These are phyloP conservation scores for Colletotrichum ledebouriae DNA, from an alignment of 2,329 filamentous ascomycete species.

Conservation along the genomic window DNA sequence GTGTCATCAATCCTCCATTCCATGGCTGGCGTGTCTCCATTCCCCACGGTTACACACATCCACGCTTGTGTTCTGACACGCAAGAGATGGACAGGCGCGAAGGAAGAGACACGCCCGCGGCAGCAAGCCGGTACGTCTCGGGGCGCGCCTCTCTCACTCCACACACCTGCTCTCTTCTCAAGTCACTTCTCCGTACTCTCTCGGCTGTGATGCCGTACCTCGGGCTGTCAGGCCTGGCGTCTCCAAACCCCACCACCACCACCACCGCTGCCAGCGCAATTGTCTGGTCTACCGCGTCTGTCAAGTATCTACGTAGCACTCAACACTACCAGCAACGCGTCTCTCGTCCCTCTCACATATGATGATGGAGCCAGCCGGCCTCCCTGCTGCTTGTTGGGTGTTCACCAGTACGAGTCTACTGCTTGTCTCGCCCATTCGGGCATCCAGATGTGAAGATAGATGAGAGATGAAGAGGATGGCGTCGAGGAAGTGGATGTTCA, in stretches of 20 bases:
- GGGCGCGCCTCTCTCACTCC: not conserved
- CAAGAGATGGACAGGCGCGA: not conserved
- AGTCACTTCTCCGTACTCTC: slow-evolving; percentile 8
- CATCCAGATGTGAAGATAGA: slow-evolving; percentile 28
- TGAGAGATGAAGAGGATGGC: slow-evolving; percentile 9
- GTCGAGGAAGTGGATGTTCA: slow-evolving; percentile 19
- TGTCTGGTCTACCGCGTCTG: slow-evolving; percentile 15
- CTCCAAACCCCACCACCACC: slow-evolving; percentile 32
- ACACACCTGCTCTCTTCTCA: not conserved
- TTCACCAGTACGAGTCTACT: slow-evolving; percentile 34
- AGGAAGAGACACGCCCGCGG: slow-evolving; percentile 22
- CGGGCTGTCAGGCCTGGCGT: slow-evolving; percentile 11
- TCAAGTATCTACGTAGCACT: slow-evolving; percentile 4
- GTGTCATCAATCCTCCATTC: slow-evolving; percentile 39
- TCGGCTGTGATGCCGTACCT: slow-evolving; percentile 14
- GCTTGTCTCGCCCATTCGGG: slow-evolving; percentile 32
- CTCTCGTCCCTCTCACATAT: slow-evolving; percentile 24
- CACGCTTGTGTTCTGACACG: slow-evolving; percentile 9
- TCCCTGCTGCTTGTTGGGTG: slow-evolving; percentile 37
- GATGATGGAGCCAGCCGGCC: slow-evolving; percentile 31
- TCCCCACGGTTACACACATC: slow-evolving; percentile 40
- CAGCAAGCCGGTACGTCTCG: slow-evolving; percentile 24
- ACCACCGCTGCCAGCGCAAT: slow-evolving; percentile 30
- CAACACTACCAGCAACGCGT: slow-evolving; percentile 4
- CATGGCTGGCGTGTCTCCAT: slow-evolving; percentile 34